These are phyloP conservation scores for Physaria fendleri DNA, from an alignment of 345 rosid genomes.

Conservation along the genomic window DNA sequence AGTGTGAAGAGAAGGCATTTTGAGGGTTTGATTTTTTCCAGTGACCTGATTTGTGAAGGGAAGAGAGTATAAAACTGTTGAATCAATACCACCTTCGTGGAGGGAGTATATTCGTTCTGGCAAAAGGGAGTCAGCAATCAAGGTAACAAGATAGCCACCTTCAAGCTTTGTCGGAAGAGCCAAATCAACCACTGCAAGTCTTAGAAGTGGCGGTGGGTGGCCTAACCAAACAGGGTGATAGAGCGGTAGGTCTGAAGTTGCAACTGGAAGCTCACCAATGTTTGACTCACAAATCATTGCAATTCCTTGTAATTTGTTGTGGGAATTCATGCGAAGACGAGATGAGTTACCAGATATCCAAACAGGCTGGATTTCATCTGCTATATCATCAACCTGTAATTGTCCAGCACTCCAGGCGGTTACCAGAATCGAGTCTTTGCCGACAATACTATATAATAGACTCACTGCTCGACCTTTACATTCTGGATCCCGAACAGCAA, in stretches of 20 bases:
- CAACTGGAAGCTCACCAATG: slow-evolving; percentile 36
- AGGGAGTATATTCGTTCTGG: slow-evolving; percentile 74
- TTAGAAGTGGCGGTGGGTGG: slow-evolving; percentile 79
- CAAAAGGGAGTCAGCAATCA: slow-evolving; percentile 69
- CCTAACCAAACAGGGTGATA: slow-evolving; percentile 79
- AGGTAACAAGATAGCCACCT: slow-evolving; percentile 40
- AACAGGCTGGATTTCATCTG: slow-evolving; percentile 96
- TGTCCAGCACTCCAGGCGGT: slow-evolving; percentile 98
- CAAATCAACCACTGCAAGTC: slow-evolving; percentile 87
- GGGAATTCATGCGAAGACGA: slow-evolving; percentile 60
- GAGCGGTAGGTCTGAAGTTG: slow-evolving; percentile 51
- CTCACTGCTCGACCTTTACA: slow-evolving; percentile 83
- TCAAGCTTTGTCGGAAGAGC: slow-evolving; percentile 60
- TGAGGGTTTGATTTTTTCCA: slow-evolving; percentile 64
- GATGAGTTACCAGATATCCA: slow-evolving; percentile 75
- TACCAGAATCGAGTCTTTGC: slow-evolving; percentile 90
- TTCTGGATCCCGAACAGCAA: slow-evolving; percentile 48
- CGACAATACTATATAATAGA: slow-evolving; percentile 66
- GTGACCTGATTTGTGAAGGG: slow-evolving; percentile 75
- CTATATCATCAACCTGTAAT: slow-evolving; percentile 85
- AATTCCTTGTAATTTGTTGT: slow-evolving; percentile 49
- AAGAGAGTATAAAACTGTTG: slow-evolving; percentile 81
- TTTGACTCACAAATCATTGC: slow-evolving; percentile 93
- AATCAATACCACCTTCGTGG: slow-evolving; percentile 83
- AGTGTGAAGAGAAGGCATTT: slow-evolving; percentile 80